Percentiles rank a stretch among this genome's conserved stretches.
Evolutionary conservation across 2,329 filamentous ascomycete species (phyloP).

Genomic region (Fusarium temperatum): DNA sequence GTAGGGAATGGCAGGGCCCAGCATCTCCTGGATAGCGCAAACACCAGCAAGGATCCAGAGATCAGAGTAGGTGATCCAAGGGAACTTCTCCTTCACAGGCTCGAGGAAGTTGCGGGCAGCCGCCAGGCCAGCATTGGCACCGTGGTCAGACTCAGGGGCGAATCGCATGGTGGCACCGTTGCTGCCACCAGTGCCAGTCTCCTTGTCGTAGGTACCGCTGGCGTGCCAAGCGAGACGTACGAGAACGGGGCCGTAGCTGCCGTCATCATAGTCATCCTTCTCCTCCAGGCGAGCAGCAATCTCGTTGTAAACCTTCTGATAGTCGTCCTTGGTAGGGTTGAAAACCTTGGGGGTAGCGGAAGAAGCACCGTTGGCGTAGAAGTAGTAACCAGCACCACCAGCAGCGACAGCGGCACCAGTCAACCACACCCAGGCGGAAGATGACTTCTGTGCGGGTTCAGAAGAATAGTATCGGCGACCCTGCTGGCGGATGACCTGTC

Average conservation of each 20-base stretch:
- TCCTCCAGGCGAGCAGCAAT: conserved; percentile 83
- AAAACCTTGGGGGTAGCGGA: conserved; percentile 66
- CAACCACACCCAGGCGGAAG: conserved; percentile 63
- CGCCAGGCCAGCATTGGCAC: conserved; percentile 91
- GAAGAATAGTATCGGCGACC: conserved; percentile 84
- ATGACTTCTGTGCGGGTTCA: conserved; percentile 64
- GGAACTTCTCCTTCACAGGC: conserved; percentile 87
- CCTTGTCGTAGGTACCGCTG: conserved; percentile 90
- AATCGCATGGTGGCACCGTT: conserved; percentile 99
- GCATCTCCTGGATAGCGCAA: conserved; percentile 92
- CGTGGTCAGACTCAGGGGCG: conserved; percentile 85
- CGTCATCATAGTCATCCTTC: conserved; percentile 95
- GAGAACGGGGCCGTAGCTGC: conserved; percentile 92
- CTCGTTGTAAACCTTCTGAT: conserved; percentile 93
- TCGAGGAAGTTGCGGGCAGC: conserved; percentile 91
- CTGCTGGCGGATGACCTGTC: conserved; percentile 77
- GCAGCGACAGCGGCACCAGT: conserved; percentile 67
- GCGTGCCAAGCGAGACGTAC: conserved; percentile 94
- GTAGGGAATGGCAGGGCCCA: conserved; percentile 87
- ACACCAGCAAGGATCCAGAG: conserved; percentile 94
- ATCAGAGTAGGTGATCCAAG: conserved; percentile 96
- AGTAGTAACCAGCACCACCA: conserved; percentile 72
- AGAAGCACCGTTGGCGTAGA: conserved; percentile 66
- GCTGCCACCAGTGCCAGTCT: conserved; percentile 88
- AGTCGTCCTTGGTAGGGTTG: conserved; percentile 83